phyloP scores from a whole-genome alignment of 148 eudicot genomes.

The Rhododendron mucronatum region DNA sequence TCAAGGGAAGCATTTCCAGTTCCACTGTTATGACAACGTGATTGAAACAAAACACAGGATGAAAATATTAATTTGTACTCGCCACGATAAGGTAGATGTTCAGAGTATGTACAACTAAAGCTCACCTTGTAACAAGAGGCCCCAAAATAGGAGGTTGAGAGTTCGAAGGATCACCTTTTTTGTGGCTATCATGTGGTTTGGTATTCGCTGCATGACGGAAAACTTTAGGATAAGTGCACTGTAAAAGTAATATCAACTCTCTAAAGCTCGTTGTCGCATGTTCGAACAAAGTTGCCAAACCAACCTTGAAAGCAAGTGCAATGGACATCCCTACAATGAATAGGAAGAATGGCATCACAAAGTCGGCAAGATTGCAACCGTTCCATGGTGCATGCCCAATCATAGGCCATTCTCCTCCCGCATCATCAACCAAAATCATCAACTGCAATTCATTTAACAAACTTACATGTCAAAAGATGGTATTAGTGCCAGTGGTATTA shows the following conservation, averaged over 20 bases:
- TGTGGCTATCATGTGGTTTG: conserved; percentile 33
- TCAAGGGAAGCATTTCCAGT: neutral
- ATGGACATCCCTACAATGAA: conserved; percentile 93
- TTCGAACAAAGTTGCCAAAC: conserved; percentile 1
- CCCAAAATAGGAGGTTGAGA: conserved; percentile 83
- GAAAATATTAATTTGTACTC: neutral
- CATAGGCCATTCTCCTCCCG: conserved; percentile 87
- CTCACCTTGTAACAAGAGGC: conserved; percentile 87
- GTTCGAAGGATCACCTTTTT: conserved; percentile 69
- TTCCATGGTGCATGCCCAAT: conserved; percentile 94
- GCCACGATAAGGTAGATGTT: neutral
- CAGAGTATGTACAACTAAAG: conserved; percentile 1
- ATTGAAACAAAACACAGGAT: neutral
- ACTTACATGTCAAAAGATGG: neutral
- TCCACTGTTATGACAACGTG: neutral
- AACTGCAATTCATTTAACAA: conserved; percentile 37
- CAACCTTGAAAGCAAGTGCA: conserved; percentile 83
- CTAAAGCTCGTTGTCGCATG: neutral
- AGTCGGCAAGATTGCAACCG: conserved; percentile 87
- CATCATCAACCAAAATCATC: conserved; percentile 96
- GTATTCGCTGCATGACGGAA: conserved; percentile 40
- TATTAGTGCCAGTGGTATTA: neutral
- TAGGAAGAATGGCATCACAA: conserved; percentile 95
- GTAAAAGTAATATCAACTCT: neutral
- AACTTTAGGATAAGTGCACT: neutral